phyloP scores from a whole-genome alignment of 805 yeast species.

The Sungouiella thailandica region DNA sequence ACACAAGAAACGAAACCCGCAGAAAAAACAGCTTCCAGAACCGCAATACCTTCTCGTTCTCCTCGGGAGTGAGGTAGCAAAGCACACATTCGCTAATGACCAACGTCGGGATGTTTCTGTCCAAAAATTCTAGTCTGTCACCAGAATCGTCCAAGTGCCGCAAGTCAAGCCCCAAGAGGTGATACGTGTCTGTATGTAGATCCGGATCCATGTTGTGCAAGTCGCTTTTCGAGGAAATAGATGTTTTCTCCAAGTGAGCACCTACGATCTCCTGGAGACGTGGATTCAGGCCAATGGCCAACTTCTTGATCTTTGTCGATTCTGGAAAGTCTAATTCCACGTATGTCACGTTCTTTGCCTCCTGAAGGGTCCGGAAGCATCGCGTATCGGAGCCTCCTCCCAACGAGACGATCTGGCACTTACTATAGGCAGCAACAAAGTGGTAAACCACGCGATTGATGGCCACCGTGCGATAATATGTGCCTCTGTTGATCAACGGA shows the following conservation, averaged over 20 bases:
- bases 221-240: slow-evolving; percentile 14
- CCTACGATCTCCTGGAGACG: slow-evolving; percentile 24
- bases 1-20: slow-evolving; percentile 40
- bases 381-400: slow-evolving; percentile 83
- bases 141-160: slow-evolving; percentile 24
- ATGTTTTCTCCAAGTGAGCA: slow-evolving; percentile 9
- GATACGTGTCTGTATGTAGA: slow-evolving; percentile 41
- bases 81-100: slow-evolving; percentile 72
- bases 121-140: slow-evolving; percentile 18
- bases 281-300: slow-evolving; percentile 35
- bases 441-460: slow-evolving; percentile 43
- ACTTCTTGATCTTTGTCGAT: slow-evolving; percentile 47
- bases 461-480: slow-evolving; percentile 54
- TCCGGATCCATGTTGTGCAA: slow-evolving; percentile 22
- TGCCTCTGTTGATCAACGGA: slow-evolving; percentile 70
- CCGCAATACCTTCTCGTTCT: slow-evolving; percentile 40
- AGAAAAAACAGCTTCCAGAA: slow-evolving; percentile 33
- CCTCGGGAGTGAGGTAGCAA: slow-evolving; percentile 57
- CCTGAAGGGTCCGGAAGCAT: slow-evolving; percentile 44
- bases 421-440: slow-evolving; percentile 29
- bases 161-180: slow-evolving; percentile 52
- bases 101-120: slow-evolving; percentile 47
- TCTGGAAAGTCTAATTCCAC: slow-evolving; percentile 63
- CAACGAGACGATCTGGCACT: slow-evolving; percentile 57
- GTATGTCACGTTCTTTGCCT: slow-evolving; percentile 32